phyloP scores from a whole-genome alignment of 805 yeast genomes.

The Suhomyces canberraensis region DNA sequence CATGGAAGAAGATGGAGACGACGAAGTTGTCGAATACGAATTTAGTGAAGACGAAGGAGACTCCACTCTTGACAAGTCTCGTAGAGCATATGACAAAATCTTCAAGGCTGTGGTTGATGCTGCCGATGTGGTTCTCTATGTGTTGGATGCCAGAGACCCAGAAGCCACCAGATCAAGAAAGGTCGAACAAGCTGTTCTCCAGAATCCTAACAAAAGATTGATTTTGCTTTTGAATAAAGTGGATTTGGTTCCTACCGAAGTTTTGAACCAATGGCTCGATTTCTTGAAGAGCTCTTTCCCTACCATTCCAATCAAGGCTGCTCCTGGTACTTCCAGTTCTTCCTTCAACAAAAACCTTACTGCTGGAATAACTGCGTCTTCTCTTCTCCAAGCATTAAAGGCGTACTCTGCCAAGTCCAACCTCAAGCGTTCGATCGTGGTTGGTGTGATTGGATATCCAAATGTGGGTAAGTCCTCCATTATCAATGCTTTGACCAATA shows the following conservation, averaged over 20 bases:
- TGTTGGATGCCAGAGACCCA: constrained; percentile 97
- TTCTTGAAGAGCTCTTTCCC: constrained; percentile 83
- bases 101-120: constrained; percentile 92
- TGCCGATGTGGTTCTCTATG: constrained; percentile 86
- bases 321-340: constrained; percentile 68
- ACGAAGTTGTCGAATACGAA: constrained; percentile 43
- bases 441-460: constrained; percentile 96
- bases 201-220: constrained; percentile 76
- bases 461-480: constrained; percentile 96
- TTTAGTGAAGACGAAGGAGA: constrained; percentile 42
- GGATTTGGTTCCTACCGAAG: constrained; percentile 86
- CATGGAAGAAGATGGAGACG: constrained; percentile 28
- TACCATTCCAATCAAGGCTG: constrained; percentile 82
- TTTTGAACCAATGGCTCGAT: constrained; percentile 78
- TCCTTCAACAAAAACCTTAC: constrained; percentile 73
- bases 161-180: constrained; percentile 88
- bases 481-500: constrained; percentile 80
- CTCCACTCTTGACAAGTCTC: constrained; percentile 63
- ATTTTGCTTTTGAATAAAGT: constrained; percentile 87
- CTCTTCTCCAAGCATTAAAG: constrained; percentile 76
- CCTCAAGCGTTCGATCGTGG: constrained; percentile 83
- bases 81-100: constrained; percentile 90
- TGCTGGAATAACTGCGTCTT: constrained; percentile 65
- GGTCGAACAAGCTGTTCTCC: constrained; percentile 85
- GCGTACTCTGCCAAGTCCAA: constrained; percentile 80